Percentiles rank a stretch among this genome's conserved stretches.
Evolutionary conservation across 108 stramenopile species (phyloP).

Genomic region (Cyclotella sp.): DNA sequence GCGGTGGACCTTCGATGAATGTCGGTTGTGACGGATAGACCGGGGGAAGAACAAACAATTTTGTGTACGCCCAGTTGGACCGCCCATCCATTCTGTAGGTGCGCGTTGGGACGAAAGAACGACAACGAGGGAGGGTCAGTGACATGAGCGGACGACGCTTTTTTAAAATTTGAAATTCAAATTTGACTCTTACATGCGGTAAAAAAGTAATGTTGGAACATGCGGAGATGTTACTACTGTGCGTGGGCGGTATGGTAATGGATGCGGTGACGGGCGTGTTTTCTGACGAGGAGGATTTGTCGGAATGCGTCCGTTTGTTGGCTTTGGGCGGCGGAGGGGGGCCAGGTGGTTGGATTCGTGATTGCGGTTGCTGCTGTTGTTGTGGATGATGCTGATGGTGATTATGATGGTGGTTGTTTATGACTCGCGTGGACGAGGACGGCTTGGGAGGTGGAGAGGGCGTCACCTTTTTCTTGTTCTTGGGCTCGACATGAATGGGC

Average conservation of each 20-base stretch:
- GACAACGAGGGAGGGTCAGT: too few species aligned
- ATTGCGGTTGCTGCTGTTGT: not conserved
- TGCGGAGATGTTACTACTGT: constrained; percentile 2
- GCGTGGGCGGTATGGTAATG: constrained; percentile 14
- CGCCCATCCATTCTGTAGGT: constrained; percentile 43
- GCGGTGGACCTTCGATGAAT: constrained; percentile 28
- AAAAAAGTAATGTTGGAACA: constrained; percentile 8
- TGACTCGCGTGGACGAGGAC: not conserved
- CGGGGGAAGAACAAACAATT: constrained; percentile 29
- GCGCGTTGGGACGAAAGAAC: too few species aligned
- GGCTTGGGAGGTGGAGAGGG: constrained; percentile 9
- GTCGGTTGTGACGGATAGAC: constrained; percentile 25
- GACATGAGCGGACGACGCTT: too few species aligned
- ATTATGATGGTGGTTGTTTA: not conserved
- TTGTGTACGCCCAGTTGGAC: constrained; percentile 42
- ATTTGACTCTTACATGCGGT: not conserved
- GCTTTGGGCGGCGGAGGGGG: constrained; percentile 2
- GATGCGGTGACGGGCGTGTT: not conserved
- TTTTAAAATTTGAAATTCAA: too few species aligned
- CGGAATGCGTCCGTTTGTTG: constrained; percentile 6
- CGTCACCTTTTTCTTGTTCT: not conserved
- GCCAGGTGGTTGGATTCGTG: not conserved
- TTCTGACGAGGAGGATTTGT: not conserved
- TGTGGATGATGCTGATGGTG: too few species aligned
- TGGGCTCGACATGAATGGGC: constrained; percentile 1